A percentile compares a stretch with the other conserved stretches of the same genome.
These are phyloP conservation scores for Paramecium sexaurelia DNA, from an alignment of 73 alveolate species.

Conservation along the genomic window DNA sequence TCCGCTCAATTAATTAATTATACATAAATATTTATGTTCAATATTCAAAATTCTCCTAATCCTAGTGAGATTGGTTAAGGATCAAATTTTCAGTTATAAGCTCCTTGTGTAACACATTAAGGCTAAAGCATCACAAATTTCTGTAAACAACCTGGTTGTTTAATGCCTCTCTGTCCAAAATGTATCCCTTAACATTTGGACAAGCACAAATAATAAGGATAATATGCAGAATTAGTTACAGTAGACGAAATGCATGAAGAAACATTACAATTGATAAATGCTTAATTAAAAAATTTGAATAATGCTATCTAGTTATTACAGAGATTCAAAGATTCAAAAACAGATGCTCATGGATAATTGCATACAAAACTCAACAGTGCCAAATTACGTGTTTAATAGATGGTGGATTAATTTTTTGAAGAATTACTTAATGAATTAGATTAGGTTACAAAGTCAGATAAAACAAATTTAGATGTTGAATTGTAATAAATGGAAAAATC, in stretches of 20 bases:
- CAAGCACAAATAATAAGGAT: slow-evolving; percentile 37
- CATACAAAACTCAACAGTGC: slow-evolving; percentile 48
- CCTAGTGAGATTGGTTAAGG: background rate
- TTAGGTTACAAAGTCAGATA: slow-evolving; percentile 17
- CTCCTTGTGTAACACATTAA: slow-evolving; percentile 58
- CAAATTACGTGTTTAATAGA: background rate
- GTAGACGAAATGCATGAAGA: slow-evolving; percentile 60
- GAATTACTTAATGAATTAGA: slow-evolving; percentile 35
- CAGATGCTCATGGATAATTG: slow-evolving; percentile 60
- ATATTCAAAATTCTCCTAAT: slow-evolving; percentile 26
- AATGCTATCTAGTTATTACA: slow-evolving; percentile 27
- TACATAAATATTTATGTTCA: background rate
- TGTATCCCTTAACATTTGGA: slow-evolving; percentile 61
- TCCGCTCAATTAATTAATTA: background rate
- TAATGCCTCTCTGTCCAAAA: slow-evolving; percentile 68
- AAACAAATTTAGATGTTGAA: slow-evolving; percentile 59
- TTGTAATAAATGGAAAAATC: slow-evolving; percentile 43
- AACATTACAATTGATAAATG: slow-evolving; percentile 44
- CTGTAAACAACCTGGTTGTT: slow-evolving; percentile 54
- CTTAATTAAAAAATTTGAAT: slow-evolving; percentile 17
- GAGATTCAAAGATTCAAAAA: slow-evolving; percentile 56
- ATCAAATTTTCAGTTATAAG: background rate
- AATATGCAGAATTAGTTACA: slow-evolving; percentile 60
- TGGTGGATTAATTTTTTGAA: slow-evolving; percentile 56
- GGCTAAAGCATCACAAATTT: slow-evolving; percentile 56